Evolutionary conservation across 2,329 filamentous ascomycete genomes (phyloP), one percentile per base, ranked within the genome.

Genomic region (Penicillium hordei): DNA sequence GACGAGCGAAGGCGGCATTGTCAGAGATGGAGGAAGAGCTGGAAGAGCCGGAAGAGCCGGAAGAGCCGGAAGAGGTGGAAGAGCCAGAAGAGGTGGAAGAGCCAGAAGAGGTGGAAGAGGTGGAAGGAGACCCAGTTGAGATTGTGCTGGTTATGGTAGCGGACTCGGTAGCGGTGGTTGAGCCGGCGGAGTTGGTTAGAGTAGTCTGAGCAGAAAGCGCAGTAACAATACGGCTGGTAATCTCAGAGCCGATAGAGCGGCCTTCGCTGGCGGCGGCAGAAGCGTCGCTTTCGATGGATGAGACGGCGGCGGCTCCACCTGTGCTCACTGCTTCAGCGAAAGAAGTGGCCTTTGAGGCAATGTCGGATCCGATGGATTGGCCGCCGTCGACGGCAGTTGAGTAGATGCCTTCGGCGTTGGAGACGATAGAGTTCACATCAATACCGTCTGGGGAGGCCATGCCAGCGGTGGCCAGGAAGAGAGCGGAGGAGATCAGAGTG

Each of bases 381-480:
- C 52, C 64, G 36, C 42, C 55, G 44, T 13, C 13, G 21, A 27
- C 48, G 17, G 19, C 48, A 12, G 50, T 58, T 23, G 55, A 43
- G 45, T 27, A 33, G 15, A 51, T 25, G 13, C 40, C 46, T 9
- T 51, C 50, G 10, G 34, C 51, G 0, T 48, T 49, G n/a, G 63
- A 60, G 58, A 68, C 34, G 59, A 66, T 61, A 27, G 55, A 36
- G 58, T 57, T 58, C 40, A 68, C 33, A 33, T 60, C 59, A 55
- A 52, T 13, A 43, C 52, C 52, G 19, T 62, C 52, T 21, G 67
- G 58, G 43, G 60, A 25, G 36, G 67, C 62, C 40, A 69, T 46
- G 61, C 64, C 60, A 49, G 61, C 58, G 25, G 63, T 56, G 59
- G 65, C 61, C 50, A 68, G 55, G 59, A 69, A 56, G 54, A 71